Evolutionary conservation across 1,284 basidiomycete species (phyloP).

Genomic region (Gymnopus androsaceus): DNA sequence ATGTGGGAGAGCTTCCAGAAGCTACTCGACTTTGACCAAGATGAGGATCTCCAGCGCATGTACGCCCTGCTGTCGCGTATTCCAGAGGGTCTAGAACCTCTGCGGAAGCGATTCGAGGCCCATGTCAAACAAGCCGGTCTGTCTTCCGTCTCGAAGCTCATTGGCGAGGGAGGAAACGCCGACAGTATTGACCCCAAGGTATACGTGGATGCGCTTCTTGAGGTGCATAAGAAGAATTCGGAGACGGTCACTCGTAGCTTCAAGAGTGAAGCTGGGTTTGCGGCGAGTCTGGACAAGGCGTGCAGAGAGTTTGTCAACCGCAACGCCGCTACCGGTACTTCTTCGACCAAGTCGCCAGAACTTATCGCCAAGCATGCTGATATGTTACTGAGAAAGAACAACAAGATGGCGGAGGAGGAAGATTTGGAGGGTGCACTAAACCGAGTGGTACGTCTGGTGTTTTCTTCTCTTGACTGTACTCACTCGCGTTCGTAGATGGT

Average conservation of each 20-base stretch:
- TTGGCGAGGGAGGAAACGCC: slow-evolving; percentile 63
- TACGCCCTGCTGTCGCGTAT: slow-evolving; percentile 92
- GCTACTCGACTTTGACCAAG: slow-evolving; percentile 90
- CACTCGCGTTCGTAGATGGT: slow-evolving; percentile 72
- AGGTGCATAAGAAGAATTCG: slow-evolving; percentile 91
- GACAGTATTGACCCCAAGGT: slow-evolving; percentile 84
- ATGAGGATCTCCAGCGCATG: slow-evolving; percentile 93
- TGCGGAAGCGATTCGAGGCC: slow-evolving; percentile 91
- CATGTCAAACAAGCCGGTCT: slow-evolving; percentile 93
- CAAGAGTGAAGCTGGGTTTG: slow-evolving; percentile 93
- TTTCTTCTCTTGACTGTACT: slow-evolving; percentile 12
- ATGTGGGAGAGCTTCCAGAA: slow-evolving; percentile 97
- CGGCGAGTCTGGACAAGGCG: slow-evolving; percentile 93
- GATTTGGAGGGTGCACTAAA: slow-evolving; percentile 90
- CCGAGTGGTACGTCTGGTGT: slow-evolving; percentile 71
- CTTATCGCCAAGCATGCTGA: slow-evolving; percentile 94
- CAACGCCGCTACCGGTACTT: slow-evolving; percentile 87
- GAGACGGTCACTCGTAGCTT: slow-evolving; percentile 92
- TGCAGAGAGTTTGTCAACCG: slow-evolving; percentile 96
- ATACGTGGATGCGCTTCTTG: slow-evolving; percentile 91
- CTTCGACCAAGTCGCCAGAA: slow-evolving; percentile 89
- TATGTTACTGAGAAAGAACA: slow-evolving; percentile 89
- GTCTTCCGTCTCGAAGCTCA: slow-evolving; percentile 82
- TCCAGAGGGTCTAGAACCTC: slow-evolving; percentile 86
- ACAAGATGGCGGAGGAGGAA: slow-evolving; percentile 92